Evolutionary conservation across 2,329 filamentous ascomycete genomes (phyloP).

Genomic region (Daldinia sp.): DNA sequence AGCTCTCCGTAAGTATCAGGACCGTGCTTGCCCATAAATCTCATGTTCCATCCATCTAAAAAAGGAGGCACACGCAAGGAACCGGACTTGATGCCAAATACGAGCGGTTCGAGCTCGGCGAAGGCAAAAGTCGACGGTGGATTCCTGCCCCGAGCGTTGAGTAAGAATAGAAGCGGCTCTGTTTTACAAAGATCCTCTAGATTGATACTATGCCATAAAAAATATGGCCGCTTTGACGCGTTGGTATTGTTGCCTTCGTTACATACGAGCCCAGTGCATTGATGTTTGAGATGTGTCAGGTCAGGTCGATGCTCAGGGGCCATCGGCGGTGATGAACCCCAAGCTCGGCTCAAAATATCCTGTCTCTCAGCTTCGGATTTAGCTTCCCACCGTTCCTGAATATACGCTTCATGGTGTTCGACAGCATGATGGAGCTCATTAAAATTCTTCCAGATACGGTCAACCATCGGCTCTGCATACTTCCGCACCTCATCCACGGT

Average conservation of each 20-base stretch:
- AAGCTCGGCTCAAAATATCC: neutral
- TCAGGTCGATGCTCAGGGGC: slow-evolving; percentile 10
- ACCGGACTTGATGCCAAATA: neutral
- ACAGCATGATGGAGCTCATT: neutral
- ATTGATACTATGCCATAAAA: slow-evolving; percentile 9
- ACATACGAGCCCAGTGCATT: neutral
- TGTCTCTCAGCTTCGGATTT: neutral
- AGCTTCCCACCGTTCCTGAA: neutral
- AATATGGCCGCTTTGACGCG: slow-evolving; percentile 6
- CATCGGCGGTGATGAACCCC: slow-evolving; percentile 11
- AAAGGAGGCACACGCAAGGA: neutral
- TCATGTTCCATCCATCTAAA: slow-evolving; percentile 10
- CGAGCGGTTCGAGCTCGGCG: slow-evolving; percentile 8
- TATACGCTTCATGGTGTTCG: neutral
- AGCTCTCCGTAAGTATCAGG: neutral
- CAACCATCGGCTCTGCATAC: slow-evolving; percentile 1
- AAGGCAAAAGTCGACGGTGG: slow-evolving; percentile 6
- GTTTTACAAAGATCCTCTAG: slow-evolving; percentile 18
- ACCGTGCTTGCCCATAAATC: neutral
- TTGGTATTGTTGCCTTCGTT: neutral
- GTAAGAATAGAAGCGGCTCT: slow-evolving; percentile 13
- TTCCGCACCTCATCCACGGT: slow-evolving; percentile 1
- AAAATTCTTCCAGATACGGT: slow-evolving; percentile 7
- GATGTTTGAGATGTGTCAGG: slow-evolving; percentile 1
- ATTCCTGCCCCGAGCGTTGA: slow-evolving; percentile 15